Base-by-base conservation (phyloP, 73 alveolate species). In the Blepharisma japonicum region DNA sequence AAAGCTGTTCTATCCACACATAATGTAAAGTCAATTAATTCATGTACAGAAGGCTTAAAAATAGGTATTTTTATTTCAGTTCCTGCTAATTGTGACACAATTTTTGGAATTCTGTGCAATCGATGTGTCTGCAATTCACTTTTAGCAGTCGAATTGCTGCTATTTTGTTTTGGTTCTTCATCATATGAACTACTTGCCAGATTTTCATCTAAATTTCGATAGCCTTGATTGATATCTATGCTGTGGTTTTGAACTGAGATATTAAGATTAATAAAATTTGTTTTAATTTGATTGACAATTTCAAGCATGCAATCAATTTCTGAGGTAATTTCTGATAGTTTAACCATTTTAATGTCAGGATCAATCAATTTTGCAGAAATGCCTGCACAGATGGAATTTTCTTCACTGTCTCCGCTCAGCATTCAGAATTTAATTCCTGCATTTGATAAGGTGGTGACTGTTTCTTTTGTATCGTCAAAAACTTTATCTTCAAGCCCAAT, bases 351-450 rank as follows among this genome's bases (percentile, higher is more conserved):
- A 4, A 14, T 14, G 14, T 61, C 74, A 25, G 74, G 14, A 3
- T 25, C 23, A 5, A 61, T 2, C 18, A 61, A n/a, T 14, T 25
- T 39, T 61, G 74, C 74, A 18, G 74, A n/a, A 11, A 61, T 39
- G 11, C 47, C 74, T 25, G 74, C 74, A 2, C 47, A 14, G 18
- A 61, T 14, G 39, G 74, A 14, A 39, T 39, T 61, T 61, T 61
- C 74, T 61, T 61, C 74, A 61, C 47, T 9, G 23, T 61, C 74
- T 61, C 74, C 74, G 23, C 74, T 61, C 14, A 61, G 49, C 14
- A 61, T 39, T 39, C 74, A 61, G 46, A 61, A 61, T 61, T 61
- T 61, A 14, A 61, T 61, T 25, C 74, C 74, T 14, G 74, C 74
- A 20, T 61, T n/a, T 61, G 14, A 14, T 18, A 61, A 25, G 47